phyloP scores from a whole-genome alignment of 23 red algal species.

The Chondrus crispus region DNA sequence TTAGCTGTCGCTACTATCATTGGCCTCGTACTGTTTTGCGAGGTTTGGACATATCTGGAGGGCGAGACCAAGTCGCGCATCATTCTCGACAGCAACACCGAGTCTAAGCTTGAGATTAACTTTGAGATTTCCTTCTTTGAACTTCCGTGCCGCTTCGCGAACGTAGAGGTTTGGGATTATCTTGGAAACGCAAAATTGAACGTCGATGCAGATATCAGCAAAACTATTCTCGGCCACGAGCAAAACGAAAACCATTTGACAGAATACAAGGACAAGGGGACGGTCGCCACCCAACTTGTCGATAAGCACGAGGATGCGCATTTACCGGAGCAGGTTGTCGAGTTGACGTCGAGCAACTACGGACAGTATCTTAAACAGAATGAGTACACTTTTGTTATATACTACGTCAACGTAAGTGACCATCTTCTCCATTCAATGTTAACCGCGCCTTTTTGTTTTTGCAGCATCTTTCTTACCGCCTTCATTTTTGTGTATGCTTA shows the following conservation, averaged over 20 bases:
- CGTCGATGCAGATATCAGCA: conserved; percentile 25
- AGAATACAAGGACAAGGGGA: conserved; percentile 9
- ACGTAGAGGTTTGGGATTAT: conserved; percentile 71
- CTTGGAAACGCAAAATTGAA: conserved; percentile 64
- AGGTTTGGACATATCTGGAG: conserved; percentile 57
- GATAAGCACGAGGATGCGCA: not conserved
- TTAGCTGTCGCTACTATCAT: conserved; percentile 42
- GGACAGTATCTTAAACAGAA: conserved; percentile 49
- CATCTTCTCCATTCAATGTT: not conserved
- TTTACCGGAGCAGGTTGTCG: conserved; percentile 13
- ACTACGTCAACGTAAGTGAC: conserved; percentile 34
- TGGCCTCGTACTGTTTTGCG: conserved; percentile 57
- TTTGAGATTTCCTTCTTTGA: conserved; percentile 60
- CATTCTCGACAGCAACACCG: conserved; percentile 60
- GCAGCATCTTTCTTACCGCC: not conserved
- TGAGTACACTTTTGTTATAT: conserved; percentile 63
- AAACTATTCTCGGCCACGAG: conserved; percentile 27
- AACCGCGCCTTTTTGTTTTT: not conserved
- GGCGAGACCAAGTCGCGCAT: conserved; percentile 54
- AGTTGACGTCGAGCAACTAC: conserved; percentile 1
- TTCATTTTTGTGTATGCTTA: not conserved
- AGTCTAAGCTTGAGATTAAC: conserved; percentile 53
- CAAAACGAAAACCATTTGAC: conserved; percentile 18
- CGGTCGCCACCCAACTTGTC: not conserved
- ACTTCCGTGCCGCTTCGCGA: conserved; percentile 68